Percentiles rank a stretch among this genome's conserved stretches.
phyloP scores from a whole-genome alignment of 1,284 basidiomycete genomes.

The Boletus smithii region DNA sequence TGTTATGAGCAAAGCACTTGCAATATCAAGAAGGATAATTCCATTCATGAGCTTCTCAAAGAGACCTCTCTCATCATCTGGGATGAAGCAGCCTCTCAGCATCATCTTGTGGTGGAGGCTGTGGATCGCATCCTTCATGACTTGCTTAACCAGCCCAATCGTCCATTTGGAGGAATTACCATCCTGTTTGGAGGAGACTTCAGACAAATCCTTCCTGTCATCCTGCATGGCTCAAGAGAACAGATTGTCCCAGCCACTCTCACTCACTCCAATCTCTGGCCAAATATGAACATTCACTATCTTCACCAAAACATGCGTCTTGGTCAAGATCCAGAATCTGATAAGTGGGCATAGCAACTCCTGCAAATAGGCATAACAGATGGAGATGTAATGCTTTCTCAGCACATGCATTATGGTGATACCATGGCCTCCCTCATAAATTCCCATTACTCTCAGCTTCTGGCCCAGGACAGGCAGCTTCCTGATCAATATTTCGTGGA shows the following conservation, averaged over 20 bases:
- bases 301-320: neutral
- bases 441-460: neutral
- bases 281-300: neutral
- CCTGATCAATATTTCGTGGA: neutral
- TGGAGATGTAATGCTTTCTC: no score
- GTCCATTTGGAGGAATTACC: slow-evolving; percentile 38
- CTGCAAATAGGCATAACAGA: neutral
- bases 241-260: slow-evolving; percentile 38
- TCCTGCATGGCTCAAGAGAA: slow-evolving; percentile 31
- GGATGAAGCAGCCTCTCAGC: slow-evolving; percentile 41
- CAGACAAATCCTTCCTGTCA: slow-evolving; percentile 33
- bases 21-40: neutral
- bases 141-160: slow-evolving; percentile 17
- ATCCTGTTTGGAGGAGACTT: slow-evolving; percentile 42
- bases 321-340: neutral
- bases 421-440: neutral
- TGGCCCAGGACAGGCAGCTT: neutral
- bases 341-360: neutral
- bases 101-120: slow-evolving; percentile 34
- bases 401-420: neutral
- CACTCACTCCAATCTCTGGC: slow-evolving; percentile 36
- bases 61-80: slow-evolving; percentile 25
- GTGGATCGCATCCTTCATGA: slow-evolving; percentile 34
- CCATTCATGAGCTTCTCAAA: neutral
- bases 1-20: neutral